Evolutionary conservation across 805 yeast genomes (phyloP).

Genomic region (Sugiyamaella qingdaonensis): DNA sequence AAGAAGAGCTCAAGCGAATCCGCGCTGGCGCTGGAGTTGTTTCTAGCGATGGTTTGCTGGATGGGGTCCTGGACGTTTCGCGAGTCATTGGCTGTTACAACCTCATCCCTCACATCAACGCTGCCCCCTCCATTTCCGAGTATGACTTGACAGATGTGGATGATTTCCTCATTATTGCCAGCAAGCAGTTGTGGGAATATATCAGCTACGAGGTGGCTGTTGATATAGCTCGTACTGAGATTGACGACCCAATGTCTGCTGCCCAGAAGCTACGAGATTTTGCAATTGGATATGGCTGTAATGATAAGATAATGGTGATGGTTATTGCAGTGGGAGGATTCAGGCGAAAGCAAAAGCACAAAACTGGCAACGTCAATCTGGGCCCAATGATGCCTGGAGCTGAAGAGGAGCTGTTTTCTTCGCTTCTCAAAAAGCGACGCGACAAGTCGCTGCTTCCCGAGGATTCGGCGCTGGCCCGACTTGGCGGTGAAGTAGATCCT

Average conservation of each 20-base stretch:
- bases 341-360: slow-evolving; percentile 14
- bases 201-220: slow-evolving; percentile 82
- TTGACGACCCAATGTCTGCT: slow-evolving; percentile 77
- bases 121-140: slow-evolving; percentile 76
- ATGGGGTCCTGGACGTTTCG: slow-evolving; percentile 76
- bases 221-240: slow-evolving; percentile 77
- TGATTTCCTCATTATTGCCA: slow-evolving; percentile 80
- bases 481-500: slow-evolving; percentile 82
- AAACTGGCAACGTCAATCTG: slow-evolving; percentile 10
- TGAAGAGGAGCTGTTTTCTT: slow-evolving; percentile 32
- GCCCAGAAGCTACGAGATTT: slow-evolving; percentile 92
- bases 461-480: slow-evolving; percentile 74
- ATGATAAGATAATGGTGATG: slow-evolving; percentile 72
- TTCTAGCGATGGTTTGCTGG: slow-evolving; percentile 75
- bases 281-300: slow-evolving; percentile 88
- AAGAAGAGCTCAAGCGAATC: slow-evolving; percentile 64
- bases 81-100: slow-evolving; percentile 91
- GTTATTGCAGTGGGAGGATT: slow-evolving; percentile 55
- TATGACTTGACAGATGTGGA: slow-evolving; percentile 61
- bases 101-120: slow-evolving; percentile 79
- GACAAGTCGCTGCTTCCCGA: slow-evolving; percentile 53
- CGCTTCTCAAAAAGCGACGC: slow-evolving; percentile 39
- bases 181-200: slow-evolving; percentile 79
- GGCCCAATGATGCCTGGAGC: slow-evolving; percentile 14
- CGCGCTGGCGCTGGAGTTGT: slow-evolving; percentile 91